Conservation (phyloP, 2,329 filamentous ascomycete genomes). For the Paecilomyces niveus region DNA sequence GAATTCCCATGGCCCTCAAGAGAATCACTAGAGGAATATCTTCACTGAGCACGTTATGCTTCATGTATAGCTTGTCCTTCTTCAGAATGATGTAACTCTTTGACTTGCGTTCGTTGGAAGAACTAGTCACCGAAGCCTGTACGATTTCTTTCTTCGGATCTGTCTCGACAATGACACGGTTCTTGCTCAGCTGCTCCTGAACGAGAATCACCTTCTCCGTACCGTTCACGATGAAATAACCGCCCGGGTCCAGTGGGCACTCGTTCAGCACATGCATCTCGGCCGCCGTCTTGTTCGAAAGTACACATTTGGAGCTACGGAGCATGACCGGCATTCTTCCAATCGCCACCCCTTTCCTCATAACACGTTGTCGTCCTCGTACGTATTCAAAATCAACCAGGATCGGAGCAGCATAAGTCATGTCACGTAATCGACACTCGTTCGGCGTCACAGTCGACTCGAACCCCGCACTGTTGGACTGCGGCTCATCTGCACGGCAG, state of each 20-base stretch:
- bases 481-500: constrained; percentile 67
- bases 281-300: constrained; percentile 73
- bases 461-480: constrained; percentile 49
- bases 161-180: constrained; percentile 93
- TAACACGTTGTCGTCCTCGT: constrained; percentile 69
- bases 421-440: constrained; percentile 91
- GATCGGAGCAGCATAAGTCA: constrained; percentile 96
- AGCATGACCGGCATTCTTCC: constrained; percentile 96
- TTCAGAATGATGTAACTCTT: constrained; percentile 95
- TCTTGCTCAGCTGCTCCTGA: constrained; percentile 98
- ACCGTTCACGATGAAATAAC: constrained; percentile 95
- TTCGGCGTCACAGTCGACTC: constrained; percentile 70
- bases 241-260: constrained; percentile 90
- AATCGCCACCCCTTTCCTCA: constrained; percentile 67
- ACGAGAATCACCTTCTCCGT: constrained; percentile 99
- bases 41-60: constrained; percentile 89
- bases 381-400: constrained; percentile 88
- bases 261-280: constrained; percentile 92
- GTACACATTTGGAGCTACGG: constrained; percentile 85
- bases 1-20: constrained; percentile 85
- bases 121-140: constrained; percentile 93
- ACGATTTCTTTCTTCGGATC: constrained; percentile 89
- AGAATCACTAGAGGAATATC: constrained; percentile 92
- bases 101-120: constrained; percentile 93
- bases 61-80: constrained; percentile 81